Base-by-base conservation (phyloP, 148 eudicot genomes). In the Polygonum maritimum region DNA sequence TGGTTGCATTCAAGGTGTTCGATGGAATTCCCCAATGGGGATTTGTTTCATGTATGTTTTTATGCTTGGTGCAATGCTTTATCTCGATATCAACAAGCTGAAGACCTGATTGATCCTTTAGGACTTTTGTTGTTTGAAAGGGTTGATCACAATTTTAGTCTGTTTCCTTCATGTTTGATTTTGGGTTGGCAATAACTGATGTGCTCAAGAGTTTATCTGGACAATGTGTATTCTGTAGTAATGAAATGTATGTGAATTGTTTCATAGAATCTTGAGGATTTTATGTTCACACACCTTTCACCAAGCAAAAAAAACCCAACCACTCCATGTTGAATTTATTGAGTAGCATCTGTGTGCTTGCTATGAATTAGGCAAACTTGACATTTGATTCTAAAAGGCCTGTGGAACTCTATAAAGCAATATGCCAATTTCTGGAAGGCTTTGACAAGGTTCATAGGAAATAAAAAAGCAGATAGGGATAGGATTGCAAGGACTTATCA, bases 1-100 rank as follows among this genome's bases (percentile, higher is more conserved):
- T 36, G 44, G 21, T 36, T 67, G 71, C 71, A 67, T 67, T 67
- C 0, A 67, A 35, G 71, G 44, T 67, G 71, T 67, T 67, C 18
- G 71, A 67, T 67, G 71, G 21, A 67, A 67, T 67, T 35, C 71
- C 71, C 71, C 6, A 67, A 67, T 35, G 67, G 35, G 67, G 2
- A 2, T 60, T 14, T 60, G 67, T 60, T 60, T 2, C 26, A 22
- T 60, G 11, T 26, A 18, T 21, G 58, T 18, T n/a, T 36, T 22
- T 14, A 5, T 63, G 70, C 9, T 36, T 22, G 15, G 39, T 63
- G 70, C 9, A 14, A 3, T 58, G 26, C 8, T 62, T 62, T 5
- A 3, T 51, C 19, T 2, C 15, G n/a, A 14, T 51, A 16, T 49
- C 18, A 49, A 49, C 18, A 65, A 65, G 44, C 36, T 65, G 71